Base-by-base conservation (phyloP, 2,329 filamentous ascomycete genomes). In the Ceratocystis albifundus region DNA sequence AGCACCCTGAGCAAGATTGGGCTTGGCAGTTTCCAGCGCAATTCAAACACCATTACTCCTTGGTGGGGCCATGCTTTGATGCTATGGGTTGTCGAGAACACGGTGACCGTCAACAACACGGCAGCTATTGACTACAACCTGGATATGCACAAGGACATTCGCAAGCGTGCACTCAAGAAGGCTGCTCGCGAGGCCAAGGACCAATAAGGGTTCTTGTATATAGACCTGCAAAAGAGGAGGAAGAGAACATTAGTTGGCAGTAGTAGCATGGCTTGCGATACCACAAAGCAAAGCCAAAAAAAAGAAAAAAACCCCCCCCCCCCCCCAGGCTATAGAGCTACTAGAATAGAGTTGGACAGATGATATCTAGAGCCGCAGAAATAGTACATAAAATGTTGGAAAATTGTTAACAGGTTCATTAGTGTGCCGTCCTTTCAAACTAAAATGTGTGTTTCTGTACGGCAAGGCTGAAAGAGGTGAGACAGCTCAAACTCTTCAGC, bases 51-150 rank as follows among this genome's bases (percentile, higher is more conserved):
- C 45, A 93, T 90, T 72, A 95, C 91, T 1, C 95, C 94, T 0
- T 96, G 88, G 79, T 97, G 92, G 92, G 88, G 84, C 70, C 94
- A 99, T 76, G 90, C 87, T 0, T 74, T 95, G 65, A 88, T 96
- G 85, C 87, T 93, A 70, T 96, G 89, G 88, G 84, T 84, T 66
- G 79, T 96, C 45, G 83, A 85, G 74, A 84, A 77, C 70, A 79
- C 82, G 0, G 72, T 81, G 41, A 83, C 83, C 4, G 76, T 78
- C 25, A 81, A 78, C 63, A 79, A 77, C 71, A 73, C 74, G 15
- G 61, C 81, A 25, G 78, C 76, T 10, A 77, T 84, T 50, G 75
- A 73, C 71, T 75, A 78, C 72, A 85, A 84, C 74, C 76, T 80
- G 70, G 79, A 78, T 70, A 92, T 95, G 86, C 92, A 96, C 74